A percentile compares a stretch with the other conserved stretches of the same genome.
phyloP scores from a whole-genome alignment of 2,329 filamentous ascomycete genomes.

The Helotiales sp. region DNA sequence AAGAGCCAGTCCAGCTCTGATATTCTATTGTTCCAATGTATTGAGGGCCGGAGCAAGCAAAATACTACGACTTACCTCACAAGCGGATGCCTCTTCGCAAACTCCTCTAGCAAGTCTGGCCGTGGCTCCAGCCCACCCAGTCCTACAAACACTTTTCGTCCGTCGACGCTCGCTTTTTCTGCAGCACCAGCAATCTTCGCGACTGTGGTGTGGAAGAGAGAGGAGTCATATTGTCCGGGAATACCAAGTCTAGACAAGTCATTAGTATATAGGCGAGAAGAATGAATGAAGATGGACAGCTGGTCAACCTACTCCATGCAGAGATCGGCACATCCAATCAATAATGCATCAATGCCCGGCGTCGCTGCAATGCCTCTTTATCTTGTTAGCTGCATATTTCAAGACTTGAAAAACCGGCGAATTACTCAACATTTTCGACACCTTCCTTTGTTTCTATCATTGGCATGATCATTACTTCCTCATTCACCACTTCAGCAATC shows the following conservation, averaged over 20 bases:
- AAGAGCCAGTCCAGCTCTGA: no score
- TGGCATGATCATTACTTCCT: neutral
- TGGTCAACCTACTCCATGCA: neutral
- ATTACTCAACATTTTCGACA: neutral
- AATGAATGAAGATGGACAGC: no score
- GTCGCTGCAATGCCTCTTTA: neutral
- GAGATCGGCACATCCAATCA: slow-evolving; percentile 2
- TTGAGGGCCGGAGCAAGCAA: no score
- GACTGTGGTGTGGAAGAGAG: neutral
- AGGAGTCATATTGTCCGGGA: neutral
- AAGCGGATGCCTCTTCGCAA: neutral
- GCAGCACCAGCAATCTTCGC: neutral
- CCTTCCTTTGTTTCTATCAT: neutral
- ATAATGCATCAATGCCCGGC: neutral
- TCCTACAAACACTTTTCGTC: neutral
- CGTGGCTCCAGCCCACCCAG: neutral
- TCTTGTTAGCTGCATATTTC: neutral
- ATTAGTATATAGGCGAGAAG: neutral
- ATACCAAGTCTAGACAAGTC: neutral
- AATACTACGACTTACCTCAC: neutral
- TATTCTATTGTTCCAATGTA: neutral
- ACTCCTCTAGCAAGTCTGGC: neutral
- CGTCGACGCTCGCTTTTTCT: slow-evolving; percentile 1
- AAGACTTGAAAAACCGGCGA: neutral
- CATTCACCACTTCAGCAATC: neutral